phyloP scores from a whole-genome alignment of 441 rosid genomes.

The Mallotus repandus region DNA sequence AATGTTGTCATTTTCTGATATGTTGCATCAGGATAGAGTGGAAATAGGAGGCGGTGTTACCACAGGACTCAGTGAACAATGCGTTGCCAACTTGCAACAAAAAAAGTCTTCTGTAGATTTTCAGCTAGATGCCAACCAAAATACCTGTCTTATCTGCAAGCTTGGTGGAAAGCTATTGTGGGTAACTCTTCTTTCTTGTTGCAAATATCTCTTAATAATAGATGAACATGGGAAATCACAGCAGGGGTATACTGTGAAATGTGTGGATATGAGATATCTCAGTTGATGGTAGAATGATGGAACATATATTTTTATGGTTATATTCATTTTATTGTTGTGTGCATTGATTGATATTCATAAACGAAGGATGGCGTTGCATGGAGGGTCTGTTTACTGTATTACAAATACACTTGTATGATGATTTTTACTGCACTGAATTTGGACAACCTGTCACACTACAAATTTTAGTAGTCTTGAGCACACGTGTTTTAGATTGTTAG shows the following conservation, averaged over 20 bases:
- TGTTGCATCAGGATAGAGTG: conserved; percentile 61
- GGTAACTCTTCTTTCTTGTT: conserved; percentile 34
- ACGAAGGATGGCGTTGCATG: background rate
- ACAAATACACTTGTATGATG: background rate
- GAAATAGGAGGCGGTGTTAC: conserved; percentile 35
- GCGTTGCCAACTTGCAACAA: conserved; percentile 23
- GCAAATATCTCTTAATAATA: conserved; percentile 15
- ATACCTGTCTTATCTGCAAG: conserved; percentile 45
- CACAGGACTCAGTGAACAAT: conserved; percentile 30
- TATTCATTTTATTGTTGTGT: background rate
- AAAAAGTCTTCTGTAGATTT: conserved; percentile 26
- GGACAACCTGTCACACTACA: background rate
- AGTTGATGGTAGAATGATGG: background rate
- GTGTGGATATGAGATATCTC: background rate
- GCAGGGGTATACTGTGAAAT: background rate
- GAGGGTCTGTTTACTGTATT: background rate
- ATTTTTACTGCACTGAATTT: background rate
- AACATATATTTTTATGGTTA: background rate
- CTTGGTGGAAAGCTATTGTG: conserved; percentile 56
- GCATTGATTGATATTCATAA: background rate
- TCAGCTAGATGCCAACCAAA: conserved; percentile 26
- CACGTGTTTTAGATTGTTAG: background rate
- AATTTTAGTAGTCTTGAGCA: background rate
- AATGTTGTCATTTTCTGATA: conserved; percentile 25
- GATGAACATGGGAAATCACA: background rate